Evolutionary conservation across 768 basidiomycete genomes (phyloP).

Genomic region (Lactarius indigo): DNA sequence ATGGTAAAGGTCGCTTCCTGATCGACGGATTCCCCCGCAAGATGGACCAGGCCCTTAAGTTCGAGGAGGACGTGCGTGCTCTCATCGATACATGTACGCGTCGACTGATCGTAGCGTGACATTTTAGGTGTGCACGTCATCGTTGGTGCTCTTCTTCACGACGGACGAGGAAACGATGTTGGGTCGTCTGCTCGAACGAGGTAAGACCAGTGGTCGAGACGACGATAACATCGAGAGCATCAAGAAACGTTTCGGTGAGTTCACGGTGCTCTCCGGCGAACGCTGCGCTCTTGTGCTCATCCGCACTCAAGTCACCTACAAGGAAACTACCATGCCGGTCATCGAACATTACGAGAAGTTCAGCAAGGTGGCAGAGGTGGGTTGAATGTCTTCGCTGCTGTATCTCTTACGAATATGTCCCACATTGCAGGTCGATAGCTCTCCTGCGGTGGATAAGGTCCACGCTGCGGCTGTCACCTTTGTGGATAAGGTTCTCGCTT

Average conservation of each 20-base stretch:
- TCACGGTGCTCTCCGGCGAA: conserved; percentile 16
- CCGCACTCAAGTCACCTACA: conserved; percentile 62
- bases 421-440: conserved; percentile 59
- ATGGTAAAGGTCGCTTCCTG: conserved; percentile 80
- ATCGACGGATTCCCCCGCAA: conserved; percentile 98
- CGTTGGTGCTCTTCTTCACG: conserved; percentile 78
- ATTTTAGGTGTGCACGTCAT: conserved; percentile 71
- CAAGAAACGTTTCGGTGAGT: conserved; percentile 91
- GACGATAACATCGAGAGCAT: conserved; percentile 96
- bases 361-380: conserved; percentile 77
- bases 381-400: conserved; percentile 22
- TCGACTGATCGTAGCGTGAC: background rate
- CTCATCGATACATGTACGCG: background rate
- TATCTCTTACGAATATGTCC: background rate
- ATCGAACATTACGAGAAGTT: conserved; percentile 71
- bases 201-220: conserved; percentile 91
- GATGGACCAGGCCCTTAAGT: conserved; percentile 95
- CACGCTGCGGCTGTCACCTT: conserved; percentile 55
- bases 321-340: conserved; percentile 88
- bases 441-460: conserved; percentile 66
- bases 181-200: conserved; percentile 78
- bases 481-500: conserved; percentile 47
- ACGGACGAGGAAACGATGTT: conserved; percentile 89
- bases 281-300: background rate
- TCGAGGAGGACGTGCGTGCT: conserved; percentile 70